These are phyloP conservation scores for Guyanaporus albipodus DNA, from an alignment of 768 basidiomycete species.

Conservation along the genomic window DNA sequence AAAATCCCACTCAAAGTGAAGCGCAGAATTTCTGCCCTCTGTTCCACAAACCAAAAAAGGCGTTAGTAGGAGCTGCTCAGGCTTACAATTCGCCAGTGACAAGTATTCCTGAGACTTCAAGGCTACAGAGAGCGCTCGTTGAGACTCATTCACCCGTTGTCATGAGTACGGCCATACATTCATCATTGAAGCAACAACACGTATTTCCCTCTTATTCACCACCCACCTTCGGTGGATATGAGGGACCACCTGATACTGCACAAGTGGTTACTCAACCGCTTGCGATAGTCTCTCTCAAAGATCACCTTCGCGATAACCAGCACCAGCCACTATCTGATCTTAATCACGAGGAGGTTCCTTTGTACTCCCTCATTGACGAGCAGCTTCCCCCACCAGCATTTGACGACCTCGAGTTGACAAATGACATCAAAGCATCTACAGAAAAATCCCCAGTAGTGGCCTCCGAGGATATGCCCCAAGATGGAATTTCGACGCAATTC, in stretches of 20 bases:
- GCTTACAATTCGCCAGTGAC: neutral
- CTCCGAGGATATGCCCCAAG: neutral
- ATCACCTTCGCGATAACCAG: neutral
- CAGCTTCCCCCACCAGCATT: constrained; percentile 25
- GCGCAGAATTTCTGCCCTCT: neutral
- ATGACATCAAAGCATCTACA: neutral
- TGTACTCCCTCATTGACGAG: constrained; percentile 24
- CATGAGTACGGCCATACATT: neutral
- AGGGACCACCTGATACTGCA: neutral
- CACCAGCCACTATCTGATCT: neutral
- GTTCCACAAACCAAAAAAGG: neutral
- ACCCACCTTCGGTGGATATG: constrained; percentile 4
- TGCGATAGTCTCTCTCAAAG: neutral
- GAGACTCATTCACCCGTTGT: neutral
- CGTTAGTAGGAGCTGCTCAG: neutral
- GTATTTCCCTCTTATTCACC: neutral
- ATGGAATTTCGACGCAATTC: neutral
- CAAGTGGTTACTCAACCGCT: neutral
- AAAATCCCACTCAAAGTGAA: neutral
- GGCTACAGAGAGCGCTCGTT: neutral
- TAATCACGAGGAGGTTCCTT: constrained; percentile 19
- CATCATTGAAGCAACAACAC: neutral
- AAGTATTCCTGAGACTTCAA: neutral
- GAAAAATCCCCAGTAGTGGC: neutral
- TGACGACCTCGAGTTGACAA: constrained; percentile 8